Base-by-base conservation (phyloP, 2,329 filamentous ascomycete genomes). In the Cladosporium sphaerospermum region DNA sequence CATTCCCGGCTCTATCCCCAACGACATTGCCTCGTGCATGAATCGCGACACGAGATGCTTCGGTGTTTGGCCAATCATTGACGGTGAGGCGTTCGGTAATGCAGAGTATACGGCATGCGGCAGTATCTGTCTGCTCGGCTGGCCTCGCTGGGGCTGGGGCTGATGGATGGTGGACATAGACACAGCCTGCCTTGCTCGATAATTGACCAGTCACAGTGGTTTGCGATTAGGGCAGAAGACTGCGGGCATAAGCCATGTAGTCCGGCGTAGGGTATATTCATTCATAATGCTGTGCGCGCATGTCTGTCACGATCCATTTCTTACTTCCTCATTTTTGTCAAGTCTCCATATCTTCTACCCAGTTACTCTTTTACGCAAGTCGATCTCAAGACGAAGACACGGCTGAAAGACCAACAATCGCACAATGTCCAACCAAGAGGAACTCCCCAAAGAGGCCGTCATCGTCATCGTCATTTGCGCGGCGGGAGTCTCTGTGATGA, bases 381-480 rank as follows among this genome's bases (percentile, higher is more conserved):
- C 45, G 31, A 28, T 28, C 10, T 10, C 18, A 39, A 39, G 13
- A 33, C 37, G 28, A 33, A 33, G 6, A 16, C 23, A 23, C 19
- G 13, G 19, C 23, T 28, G 3, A 28, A 28, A 28, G 4, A 28
- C 2, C 4, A 28, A 5, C 7, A 28, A 3, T 5, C 2, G 4
- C 2, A 28, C 23, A 28, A 28, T 28, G 23, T 28, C 23, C 23
- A 3, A 7, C 23, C 23, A 7, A 28, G 23, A 28, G 23, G 9
- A n/a, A 31, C 18, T 51, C 7, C 18, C 48, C 2, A 51, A 44
- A 32, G 48, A 51, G 16, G 40, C 16, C 16, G 37, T 51, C 40
- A 44, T 51, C 41, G 7, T 51, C 18, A 43, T 51, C n/a, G 48
- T 51, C 32, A 51, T 51, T 8, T 10, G 23, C 18, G 42, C 40